phyloP scores from a whole-genome alignment of 805 yeast species.

The Jamesozyma lodderae region DNA sequence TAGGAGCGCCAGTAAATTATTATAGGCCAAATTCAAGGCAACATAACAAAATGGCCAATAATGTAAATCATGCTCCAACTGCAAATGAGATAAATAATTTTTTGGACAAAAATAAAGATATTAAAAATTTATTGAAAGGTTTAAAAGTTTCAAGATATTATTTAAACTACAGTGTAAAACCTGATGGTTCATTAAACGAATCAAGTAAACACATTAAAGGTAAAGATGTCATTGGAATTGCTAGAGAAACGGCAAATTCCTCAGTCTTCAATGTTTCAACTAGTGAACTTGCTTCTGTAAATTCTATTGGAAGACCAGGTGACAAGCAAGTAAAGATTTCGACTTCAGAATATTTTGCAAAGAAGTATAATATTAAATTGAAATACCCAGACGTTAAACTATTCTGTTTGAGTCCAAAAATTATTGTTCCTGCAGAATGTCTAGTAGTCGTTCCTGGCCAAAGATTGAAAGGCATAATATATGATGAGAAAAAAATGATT shows the following conservation, averaged over 20 bases:
- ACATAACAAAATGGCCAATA: neutral
- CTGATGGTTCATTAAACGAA: slow-evolving; percentile 16
- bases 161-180: slow-evolving; percentile 16
- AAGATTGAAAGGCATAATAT: slow-evolving; percentile 14
- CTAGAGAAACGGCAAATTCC: slow-evolving; percentile 17
- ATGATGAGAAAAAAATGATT: slow-evolving; percentile 12
- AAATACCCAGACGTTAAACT: slow-evolving; percentile 16
- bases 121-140: slow-evolving; percentile 14
- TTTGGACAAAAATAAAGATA: slow-evolving; percentile 11
- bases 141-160: slow-evolving; percentile 16
- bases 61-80: slow-evolving; percentile 1
- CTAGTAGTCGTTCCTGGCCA: slow-evolving; percentile 19
- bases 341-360: slow-evolving; percentile 11
- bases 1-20: neutral
- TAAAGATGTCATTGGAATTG: slow-evolving; percentile 13
- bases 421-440: slow-evolving; percentile 18
- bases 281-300: slow-evolving; percentile 7
- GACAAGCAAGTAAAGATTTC: slow-evolving; percentile 9
- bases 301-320: slow-evolving; percentile 5
- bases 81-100: slow-evolving; percentile 15
- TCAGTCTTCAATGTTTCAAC: slow-evolving; percentile 10
- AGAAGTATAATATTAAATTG: slow-evolving; percentile 14
- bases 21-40: neutral
- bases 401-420: slow-evolving; percentile 14
- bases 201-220: slow-evolving; percentile 10